phyloP scores from a whole-genome alignment of 352 stramenopile species.

The Lagenidium giganteum region DNA sequence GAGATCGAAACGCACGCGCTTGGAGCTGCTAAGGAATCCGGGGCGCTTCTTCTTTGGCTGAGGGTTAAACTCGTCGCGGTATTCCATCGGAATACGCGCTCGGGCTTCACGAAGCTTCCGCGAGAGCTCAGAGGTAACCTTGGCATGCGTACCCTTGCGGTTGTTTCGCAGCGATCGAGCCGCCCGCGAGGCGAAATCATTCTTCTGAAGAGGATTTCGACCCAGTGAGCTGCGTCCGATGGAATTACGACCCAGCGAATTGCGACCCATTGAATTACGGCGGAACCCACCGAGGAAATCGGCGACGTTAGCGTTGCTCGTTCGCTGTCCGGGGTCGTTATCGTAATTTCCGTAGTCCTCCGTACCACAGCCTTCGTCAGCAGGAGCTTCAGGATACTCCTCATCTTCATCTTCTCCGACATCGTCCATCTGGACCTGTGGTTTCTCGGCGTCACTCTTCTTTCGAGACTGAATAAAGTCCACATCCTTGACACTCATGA shows the following conservation, averaged over 20 bases:
- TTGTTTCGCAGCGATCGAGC: slow-evolving; percentile 20
- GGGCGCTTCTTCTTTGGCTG: slow-evolving; percentile 9
- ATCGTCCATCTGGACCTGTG: not conserved
- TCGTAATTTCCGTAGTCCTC: slow-evolving; percentile 16
- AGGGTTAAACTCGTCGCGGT: slow-evolving; percentile 12
- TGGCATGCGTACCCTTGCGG: slow-evolving; percentile 17
- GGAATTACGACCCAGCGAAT: slow-evolving; percentile 10
- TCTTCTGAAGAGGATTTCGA: slow-evolving; percentile 15
- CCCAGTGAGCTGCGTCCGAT: slow-evolving; percentile 12
- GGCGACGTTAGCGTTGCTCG: slow-evolving; percentile 22
- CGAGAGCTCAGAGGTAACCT: slow-evolving; percentile 18
- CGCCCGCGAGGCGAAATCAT: slow-evolving; percentile 21
- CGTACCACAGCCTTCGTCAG: not conserved
- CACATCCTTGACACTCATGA: slow-evolving; percentile 18
- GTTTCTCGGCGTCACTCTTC: slow-evolving; percentile 2
- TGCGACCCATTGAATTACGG: slow-evolving; percentile 17
- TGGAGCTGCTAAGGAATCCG: slow-evolving; percentile 10
- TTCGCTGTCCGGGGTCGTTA: slow-evolving; percentile 12
- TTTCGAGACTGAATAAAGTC: slow-evolving; percentile 13
- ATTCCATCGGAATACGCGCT: slow-evolving; percentile 20
- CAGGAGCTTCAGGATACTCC: slow-evolving; percentile 11
- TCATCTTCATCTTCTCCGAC: slow-evolving; percentile 6
- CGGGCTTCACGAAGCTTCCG: slow-evolving; percentile 24
- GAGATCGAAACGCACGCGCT: slow-evolving; percentile 23
- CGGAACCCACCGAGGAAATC: slow-evolving; percentile 30